phyloP scores from a whole-genome alignment of 768 basidiomycete species.

The Antrodiella citrinella region DNA sequence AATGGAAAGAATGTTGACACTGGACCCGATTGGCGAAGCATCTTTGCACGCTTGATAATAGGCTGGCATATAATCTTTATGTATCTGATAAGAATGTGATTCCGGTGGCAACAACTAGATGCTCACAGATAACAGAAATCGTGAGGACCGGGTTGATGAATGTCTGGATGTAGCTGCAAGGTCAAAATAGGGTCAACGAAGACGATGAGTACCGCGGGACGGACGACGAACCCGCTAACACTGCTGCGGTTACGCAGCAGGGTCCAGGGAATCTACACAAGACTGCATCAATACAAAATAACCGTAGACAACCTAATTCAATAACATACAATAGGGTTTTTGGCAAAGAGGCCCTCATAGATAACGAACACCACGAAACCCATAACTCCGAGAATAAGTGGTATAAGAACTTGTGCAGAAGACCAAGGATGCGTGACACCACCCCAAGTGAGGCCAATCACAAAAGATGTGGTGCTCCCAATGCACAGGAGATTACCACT shows the following conservation, averaged over 20 bases:
- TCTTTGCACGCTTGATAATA: slow-evolving; percentile 6
- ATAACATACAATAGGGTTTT: slow-evolving; percentile 17
- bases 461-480: slow-evolving; percentile 10
- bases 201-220: too few species aligned
- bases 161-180: slow-evolving; percentile 3
- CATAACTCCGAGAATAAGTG: slow-evolving; percentile 26
- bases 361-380: slow-evolving; percentile 27
- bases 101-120: not conserved
- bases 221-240: not conserved
- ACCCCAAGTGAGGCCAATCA: slow-evolving; percentile 24
- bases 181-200: too few species aligned
- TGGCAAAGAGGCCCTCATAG: slow-evolving; percentile 21
- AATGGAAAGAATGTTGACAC: not conserved
- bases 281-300: not conserved
- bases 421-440: slow-evolving; percentile 29
- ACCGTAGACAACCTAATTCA: too few species aligned
- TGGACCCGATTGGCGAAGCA: slow-evolving; percentile 5
- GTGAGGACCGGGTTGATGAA: slow-evolving; percentile 2
- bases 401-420: slow-evolving; percentile 25
- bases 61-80: slow-evolving; percentile 2
- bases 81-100: not conserved
- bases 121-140: not conserved
- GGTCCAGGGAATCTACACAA: not conserved
- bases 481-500: slow-evolving; percentile 19
- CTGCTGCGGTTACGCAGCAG: not conserved